Evolutionary conservation across 192 early-diverging fungal genomes (phyloP).

Genomic region (Allomyces macrogynus): DNA sequence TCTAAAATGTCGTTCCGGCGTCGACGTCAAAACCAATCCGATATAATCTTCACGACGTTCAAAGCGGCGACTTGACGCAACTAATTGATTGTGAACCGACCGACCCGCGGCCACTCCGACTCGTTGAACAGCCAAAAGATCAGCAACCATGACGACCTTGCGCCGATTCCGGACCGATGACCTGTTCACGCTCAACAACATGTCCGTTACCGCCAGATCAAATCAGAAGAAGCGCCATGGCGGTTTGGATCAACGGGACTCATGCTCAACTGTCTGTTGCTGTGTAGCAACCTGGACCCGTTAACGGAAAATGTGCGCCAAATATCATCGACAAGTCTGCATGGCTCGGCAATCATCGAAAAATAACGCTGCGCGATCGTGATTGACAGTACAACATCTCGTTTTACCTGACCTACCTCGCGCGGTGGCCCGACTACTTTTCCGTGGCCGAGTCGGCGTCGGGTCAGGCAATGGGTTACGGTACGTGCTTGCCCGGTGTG

Average conservation of each 20-base stretch:
- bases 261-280: constrained; percentile 1
- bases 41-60: too few species aligned
- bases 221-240: background rate
- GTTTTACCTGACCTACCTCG: constrained; percentile 83
- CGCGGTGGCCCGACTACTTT: constrained; percentile 87
- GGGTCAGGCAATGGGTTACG: constrained; percentile 63
- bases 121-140: too few species aligned
- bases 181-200: constrained; percentile 83
- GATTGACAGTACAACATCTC: constrained; percentile 76
- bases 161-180: constrained; percentile 68
- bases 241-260: background rate
- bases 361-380: background rate
- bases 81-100: too few species aligned
- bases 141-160: constrained; percentile 22
- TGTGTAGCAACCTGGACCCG: constrained; percentile 59
- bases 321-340: background rate
- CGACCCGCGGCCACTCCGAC: too few species aligned
- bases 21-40: too few species aligned
- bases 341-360: background rate
- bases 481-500: constrained; percentile 17
- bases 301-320: constrained; percentile 72
- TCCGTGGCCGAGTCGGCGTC: constrained; percentile 53
- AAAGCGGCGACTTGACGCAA: too few species aligned
- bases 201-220: constrained; percentile 27
- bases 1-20: too few species aligned